phyloP scores from a whole-genome alignment of 768 basidiomycete species.

The Termitomyces sp. region DNA sequence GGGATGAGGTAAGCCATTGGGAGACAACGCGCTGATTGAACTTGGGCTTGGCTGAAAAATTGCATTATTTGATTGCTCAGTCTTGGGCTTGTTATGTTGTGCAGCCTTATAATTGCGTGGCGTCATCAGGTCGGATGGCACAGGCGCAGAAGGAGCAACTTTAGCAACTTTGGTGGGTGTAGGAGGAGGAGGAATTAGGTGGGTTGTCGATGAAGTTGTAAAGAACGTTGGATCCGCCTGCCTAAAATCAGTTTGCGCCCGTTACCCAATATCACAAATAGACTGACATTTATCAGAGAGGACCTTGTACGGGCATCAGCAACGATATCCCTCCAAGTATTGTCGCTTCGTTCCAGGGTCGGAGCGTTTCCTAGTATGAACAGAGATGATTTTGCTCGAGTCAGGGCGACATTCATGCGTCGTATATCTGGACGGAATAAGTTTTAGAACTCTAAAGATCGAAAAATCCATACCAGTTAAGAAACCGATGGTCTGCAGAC shows the following conservation, averaged over 20 bases:
- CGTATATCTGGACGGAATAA: conserved; percentile 49
- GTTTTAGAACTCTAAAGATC: neutral
- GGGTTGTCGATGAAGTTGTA: conserved; percentile 10
- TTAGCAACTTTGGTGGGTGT: conserved; percentile 11
- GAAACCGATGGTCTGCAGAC: conserved; percentile 82
- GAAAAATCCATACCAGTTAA: conserved; percentile 51
- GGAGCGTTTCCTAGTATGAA: conserved; percentile 90
- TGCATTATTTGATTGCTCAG: neutral
- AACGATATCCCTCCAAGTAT: conserved; percentile 74
- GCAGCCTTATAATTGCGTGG: conserved; percentile 14
- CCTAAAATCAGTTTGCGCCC: neutral
- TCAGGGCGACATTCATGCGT: conserved; percentile 98
- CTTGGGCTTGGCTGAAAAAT: neutral
- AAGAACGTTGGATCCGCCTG: conserved; percentile 24
- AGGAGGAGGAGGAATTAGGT: conserved; percentile 14
- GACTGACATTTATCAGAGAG: conserved; percentile 53
- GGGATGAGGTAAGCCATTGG: neutral
- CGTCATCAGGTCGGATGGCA: conserved; percentile 15
- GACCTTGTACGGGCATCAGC: conserved; percentile 65
- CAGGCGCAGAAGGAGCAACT: conserved; percentile 2
- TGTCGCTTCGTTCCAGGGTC: conserved; percentile 83
- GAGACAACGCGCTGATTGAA: neutral
- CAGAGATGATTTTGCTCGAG: conserved; percentile 91
- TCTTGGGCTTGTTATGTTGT: conserved; percentile 2
- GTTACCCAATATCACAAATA: neutral